Evolutionary conservation across 1,284 basidiomycete genomes (phyloP).

Genomic region (Dichomitus squalens): DNA sequence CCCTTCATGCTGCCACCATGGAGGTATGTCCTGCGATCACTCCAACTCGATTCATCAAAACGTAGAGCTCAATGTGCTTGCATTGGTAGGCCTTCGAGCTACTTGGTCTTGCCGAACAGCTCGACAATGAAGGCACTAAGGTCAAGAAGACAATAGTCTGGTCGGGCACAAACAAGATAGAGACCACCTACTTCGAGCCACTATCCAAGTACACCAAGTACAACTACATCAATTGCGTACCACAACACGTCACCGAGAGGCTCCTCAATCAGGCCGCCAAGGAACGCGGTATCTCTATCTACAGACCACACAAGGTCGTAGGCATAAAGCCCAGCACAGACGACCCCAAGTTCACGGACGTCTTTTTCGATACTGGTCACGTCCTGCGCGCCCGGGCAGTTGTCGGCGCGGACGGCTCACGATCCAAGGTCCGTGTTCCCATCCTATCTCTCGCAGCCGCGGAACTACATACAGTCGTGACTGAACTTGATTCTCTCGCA

Average conservation of each 20-base stretch:
- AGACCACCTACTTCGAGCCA: slow-evolving; percentile 36
- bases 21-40: slow-evolving; percentile 25
- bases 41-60: not conserved
- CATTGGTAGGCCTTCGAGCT: slow-evolving; percentile 45
- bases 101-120: slow-evolving; percentile 44
- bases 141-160: slow-evolving; percentile 30
- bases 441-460: not conserved
- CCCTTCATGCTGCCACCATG: slow-evolving; percentile 34
- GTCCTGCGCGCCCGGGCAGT: slow-evolving; percentile 49
- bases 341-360: slow-evolving; percentile 35
- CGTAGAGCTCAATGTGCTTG: not conserved
- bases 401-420: slow-evolving; percentile 59
- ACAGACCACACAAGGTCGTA: slow-evolving; percentile 40
- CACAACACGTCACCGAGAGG: slow-evolving; percentile 52
- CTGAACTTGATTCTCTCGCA: not conserved
- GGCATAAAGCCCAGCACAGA: slow-evolving; percentile 25
- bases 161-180: slow-evolving; percentile 34
- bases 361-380: slow-evolving; percentile 52
- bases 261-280: slow-evolving; percentile 40
- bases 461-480: not conserved
- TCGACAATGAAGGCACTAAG: slow-evolving; percentile 45
- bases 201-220: slow-evolving; percentile 43
- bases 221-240: slow-evolving; percentile 46
- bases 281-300: slow-evolving; percentile 36
- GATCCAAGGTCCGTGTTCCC: slow-evolving; percentile 45